These are phyloP conservation scores for Gymnopilus junonius DNA, from an alignment of 768 basidiomycete genomes.

Conservation along the genomic window DNA sequence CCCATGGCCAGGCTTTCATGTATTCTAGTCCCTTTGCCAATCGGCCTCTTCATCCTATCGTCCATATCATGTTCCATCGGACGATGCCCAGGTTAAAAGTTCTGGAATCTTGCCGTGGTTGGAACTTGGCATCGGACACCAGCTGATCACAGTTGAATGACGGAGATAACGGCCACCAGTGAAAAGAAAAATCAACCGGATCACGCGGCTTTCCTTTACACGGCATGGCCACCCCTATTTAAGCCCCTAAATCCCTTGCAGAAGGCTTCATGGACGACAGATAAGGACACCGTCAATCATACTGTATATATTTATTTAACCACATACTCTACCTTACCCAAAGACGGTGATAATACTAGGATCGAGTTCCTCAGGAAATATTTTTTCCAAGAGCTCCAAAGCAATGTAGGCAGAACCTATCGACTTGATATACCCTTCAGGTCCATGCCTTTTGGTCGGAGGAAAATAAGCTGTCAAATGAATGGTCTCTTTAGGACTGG, in stretches of 20 bases:
- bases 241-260: background rate
- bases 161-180: background rate
- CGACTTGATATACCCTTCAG: slow-evolving; percentile 15
- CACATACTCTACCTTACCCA: too few species aligned
- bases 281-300: too few species aligned
- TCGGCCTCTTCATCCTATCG: background rate
- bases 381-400: slow-evolving; percentile 11
- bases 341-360: too few species aligned
- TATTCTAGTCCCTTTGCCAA: background rate
- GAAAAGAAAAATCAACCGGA: background rate
- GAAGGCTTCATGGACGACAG: too few species aligned
- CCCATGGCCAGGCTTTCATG: background rate
- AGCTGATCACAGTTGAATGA: background rate
- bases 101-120: background rate
- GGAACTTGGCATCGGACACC: background rate
- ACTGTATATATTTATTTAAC: too few species aligned
- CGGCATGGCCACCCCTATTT: background rate
- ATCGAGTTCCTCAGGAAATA: background rate
- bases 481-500: background rate
- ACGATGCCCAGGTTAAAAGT: background rate
- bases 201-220: background rate
- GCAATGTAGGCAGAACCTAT: slow-evolving; percentile 18
- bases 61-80: background rate
- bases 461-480: background rate
- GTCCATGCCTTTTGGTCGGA: slow-evolving; percentile 12